phyloP scores from a whole-genome alignment of 495 filamentous ascomycete species.

The Aspergillus coremiiformis region DNA sequence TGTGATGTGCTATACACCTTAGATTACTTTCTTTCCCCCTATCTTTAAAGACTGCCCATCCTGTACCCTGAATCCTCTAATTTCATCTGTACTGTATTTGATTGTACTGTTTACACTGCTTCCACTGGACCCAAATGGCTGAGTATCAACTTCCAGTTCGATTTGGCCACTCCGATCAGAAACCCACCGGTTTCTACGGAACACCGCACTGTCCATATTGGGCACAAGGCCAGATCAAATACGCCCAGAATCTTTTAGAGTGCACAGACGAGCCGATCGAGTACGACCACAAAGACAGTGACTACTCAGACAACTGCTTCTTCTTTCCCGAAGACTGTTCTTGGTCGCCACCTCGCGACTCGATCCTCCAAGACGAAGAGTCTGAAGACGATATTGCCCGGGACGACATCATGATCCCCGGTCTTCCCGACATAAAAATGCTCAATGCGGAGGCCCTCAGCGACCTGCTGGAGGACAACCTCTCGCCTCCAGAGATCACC shows the following conservation, averaged over 20 bases:
- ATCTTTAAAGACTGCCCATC: neutral
- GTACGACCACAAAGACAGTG: constrained; percentile 43
- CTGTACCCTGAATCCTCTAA: neutral
- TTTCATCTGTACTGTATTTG: neutral
- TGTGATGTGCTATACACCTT: neutral
- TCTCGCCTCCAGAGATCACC: constrained; percentile 42
- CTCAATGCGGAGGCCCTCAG: constrained; percentile 41
- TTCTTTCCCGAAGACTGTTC: constrained; percentile 45
- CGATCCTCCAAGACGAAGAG: constrained; percentile 17
- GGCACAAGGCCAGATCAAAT: constrained; percentile 33
- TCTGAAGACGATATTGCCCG: constrained; percentile 11
- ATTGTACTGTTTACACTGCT: neutral
- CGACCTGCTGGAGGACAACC: constrained; percentile 42
- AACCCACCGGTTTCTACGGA: constrained; percentile 9
- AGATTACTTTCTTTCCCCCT: neutral
- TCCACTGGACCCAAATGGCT: constrained; percentile 13
- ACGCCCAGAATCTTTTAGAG: constrained; percentile 36
- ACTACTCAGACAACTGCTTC: constrained; percentile 40
- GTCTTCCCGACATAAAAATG: constrained; percentile 44
- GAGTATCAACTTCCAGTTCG: constrained; percentile 20
- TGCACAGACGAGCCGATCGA: constrained; percentile 39
- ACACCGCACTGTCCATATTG: constrained; percentile 33
- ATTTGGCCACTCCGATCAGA: constrained; percentile 7
- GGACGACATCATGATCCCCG: constrained; percentile 39
- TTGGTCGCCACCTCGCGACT: constrained; percentile 34